Evolutionary conservation across 768 basidiomycete species (phyloP).

Genomic region (Hypholoma fasciculare): DNA sequence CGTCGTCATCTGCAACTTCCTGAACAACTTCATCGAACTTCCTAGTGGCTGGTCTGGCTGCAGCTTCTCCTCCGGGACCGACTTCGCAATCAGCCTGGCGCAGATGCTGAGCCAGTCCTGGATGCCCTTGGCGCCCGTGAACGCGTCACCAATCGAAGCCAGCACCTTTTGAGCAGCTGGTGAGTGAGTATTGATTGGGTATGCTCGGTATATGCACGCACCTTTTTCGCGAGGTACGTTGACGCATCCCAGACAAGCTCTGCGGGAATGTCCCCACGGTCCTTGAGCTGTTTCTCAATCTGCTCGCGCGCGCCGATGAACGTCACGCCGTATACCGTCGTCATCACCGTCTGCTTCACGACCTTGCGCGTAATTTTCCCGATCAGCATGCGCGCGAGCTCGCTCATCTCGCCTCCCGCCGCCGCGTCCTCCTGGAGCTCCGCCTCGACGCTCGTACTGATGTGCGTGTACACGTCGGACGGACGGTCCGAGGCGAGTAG

Average conservation of each 20-base stretch:
- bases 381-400: constrained; percentile 57
- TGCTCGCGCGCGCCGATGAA: constrained; percentile 94
- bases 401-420: constrained; percentile 34
- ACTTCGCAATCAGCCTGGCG: constrained; percentile 84
- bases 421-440: constrained; percentile 56
- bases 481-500: constrained; percentile 81
- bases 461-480: constrained; percentile 93
- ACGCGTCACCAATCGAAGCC: constrained; percentile 85
- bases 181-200: not conserved
- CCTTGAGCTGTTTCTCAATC: constrained; percentile 86
- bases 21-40: constrained; percentile 30
- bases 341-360: constrained; percentile 99
- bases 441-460: constrained; percentile 83
- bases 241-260: constrained; percentile 77
- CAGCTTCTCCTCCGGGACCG: constrained; percentile 74
- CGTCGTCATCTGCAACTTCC: constrained; percentile 91
- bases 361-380: constrained; percentile 90
- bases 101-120: constrained; percentile 87
- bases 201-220: constrained; percentile 24
- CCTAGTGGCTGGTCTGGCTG: constrained; percentile 29
- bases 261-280: constrained; percentile 66
- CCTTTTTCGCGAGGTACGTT: constrained; percentile 79
- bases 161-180: constrained; percentile 52
- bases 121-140: constrained; percentile 89
- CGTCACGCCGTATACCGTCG: constrained; percentile 97